phyloP scores from a whole-genome alignment of 2,329 filamentous ascomycete genomes.

The Neopestalotiopsis rosae region DNA sequence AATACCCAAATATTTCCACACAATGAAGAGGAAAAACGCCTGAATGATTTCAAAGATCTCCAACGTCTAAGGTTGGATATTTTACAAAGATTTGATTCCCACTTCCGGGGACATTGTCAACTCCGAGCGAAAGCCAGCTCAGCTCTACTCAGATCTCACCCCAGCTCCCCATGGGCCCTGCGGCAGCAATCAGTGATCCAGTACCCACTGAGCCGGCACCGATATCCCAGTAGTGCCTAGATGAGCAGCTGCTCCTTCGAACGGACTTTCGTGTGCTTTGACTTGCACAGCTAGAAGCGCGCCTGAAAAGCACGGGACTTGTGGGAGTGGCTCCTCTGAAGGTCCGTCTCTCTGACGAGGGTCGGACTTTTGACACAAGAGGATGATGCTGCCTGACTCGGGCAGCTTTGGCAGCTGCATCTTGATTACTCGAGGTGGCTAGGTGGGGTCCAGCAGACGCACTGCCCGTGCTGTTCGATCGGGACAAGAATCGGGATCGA shows the following conservation, averaged over 20 bases:
- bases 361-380: conserved; percentile 69
- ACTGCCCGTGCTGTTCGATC: conserved; percentile 47
- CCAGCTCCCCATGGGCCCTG: conserved; percentile 77
- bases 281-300: conserved; percentile 77
- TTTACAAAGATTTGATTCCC: conserved; percentile 6
- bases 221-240: conserved; percentile 91
- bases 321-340: conserved; percentile 60
- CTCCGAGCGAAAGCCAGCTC: conserved; percentile 35
- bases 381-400: conserved; percentile 90
- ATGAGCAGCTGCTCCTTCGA: conserved; percentile 69
- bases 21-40: background rate
- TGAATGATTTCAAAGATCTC: background rate
- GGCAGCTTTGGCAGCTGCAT: conserved; percentile 77
- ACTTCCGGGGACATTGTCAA: too few species aligned
- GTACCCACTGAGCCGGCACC: conserved; percentile 76
- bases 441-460: conserved; percentile 52
- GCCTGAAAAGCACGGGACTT: conserved; percentile 53
- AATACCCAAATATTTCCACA: background rate
- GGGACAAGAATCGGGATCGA: conserved; percentile 72
- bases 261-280: conserved; percentile 82
- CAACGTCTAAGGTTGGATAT: background rate
- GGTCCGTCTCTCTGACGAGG: conserved; percentile 55
- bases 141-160: conserved; percentile 62
- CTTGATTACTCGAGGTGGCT: conserved; percentile 60
- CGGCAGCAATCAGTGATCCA: conserved; percentile 70